Evolutionary conservation across 306 rosid species (phyloP).

Genomic region (Pterocarpus macrocarpus): DNA sequence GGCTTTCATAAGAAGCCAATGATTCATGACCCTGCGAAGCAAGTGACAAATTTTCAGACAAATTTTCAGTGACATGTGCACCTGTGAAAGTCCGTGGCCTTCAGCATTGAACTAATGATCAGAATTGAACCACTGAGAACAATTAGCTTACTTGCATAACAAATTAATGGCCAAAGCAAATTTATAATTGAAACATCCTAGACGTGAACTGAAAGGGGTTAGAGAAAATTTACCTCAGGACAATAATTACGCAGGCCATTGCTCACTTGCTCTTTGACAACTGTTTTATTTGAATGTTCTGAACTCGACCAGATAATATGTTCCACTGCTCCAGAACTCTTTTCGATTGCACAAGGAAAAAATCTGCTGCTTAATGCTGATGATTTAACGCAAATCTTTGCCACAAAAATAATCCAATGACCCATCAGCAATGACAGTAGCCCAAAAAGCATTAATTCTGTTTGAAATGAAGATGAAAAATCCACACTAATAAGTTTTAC

Average conservation of each 20-base stretch:
- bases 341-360: conserved; percentile 70
- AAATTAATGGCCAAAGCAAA: background rate
- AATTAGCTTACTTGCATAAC: background rate
- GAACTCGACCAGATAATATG: conserved; percentile 43
- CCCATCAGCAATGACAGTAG: conserved; percentile 91
- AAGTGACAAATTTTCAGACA: conserved; percentile 38
- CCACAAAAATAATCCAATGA: conserved; percentile 83
- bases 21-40: conserved; percentile 80
- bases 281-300: conserved; percentile 55
- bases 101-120: background rate
- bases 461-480: conserved; percentile 41
- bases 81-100: background rate
- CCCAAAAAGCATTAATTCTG: conserved; percentile 95
- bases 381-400: conserved; percentile 85
- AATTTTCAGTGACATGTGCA: background rate
- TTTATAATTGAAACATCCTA: conserved; percentile 23
- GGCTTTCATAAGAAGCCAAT: conserved; percentile 86
- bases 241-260: conserved; percentile 60
- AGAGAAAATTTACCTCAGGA: conserved; percentile 65
- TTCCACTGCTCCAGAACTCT: conserved; percentile 29
- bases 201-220: background rate
- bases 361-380: conserved; percentile 71
- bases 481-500: conserved; percentile 4
- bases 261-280: conserved; percentile 48
- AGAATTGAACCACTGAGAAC: background rate